These are phyloP conservation scores for Cytidiella melzeri DNA, from an alignment of 768 basidiomycete genomes.

Conservation along the genomic window DNA sequence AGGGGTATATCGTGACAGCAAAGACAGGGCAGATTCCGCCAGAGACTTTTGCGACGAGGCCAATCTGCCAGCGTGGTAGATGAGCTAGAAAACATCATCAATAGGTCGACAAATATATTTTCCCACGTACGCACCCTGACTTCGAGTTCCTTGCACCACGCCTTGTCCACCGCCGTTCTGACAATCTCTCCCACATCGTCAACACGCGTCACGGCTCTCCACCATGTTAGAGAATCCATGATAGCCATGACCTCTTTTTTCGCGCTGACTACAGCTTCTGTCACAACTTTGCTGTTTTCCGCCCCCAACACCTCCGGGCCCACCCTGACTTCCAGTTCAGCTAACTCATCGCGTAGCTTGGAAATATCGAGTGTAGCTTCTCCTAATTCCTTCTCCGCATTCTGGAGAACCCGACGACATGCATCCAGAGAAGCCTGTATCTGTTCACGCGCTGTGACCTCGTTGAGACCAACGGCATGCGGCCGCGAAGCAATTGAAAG, in stretches of 20 bases:
- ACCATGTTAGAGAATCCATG: slow-evolving; percentile 31
- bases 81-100: slow-evolving; percentile 39
- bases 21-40: slow-evolving; percentile 32
- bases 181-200: slow-evolving; percentile 35
- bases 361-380: slow-evolving; percentile 9
- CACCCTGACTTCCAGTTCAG: slow-evolving; percentile 17
- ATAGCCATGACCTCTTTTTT: slow-evolving; percentile 25
- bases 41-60: slow-evolving; percentile 39
- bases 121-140: slow-evolving; percentile 15
- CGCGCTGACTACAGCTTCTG: slow-evolving; percentile 24
- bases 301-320: slow-evolving; percentile 19
- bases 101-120: background rate
- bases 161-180: slow-evolving; percentile 24
- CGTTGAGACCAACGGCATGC: slow-evolving; percentile 10
- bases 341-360: slow-evolving; percentile 15
- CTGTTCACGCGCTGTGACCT: slow-evolving; percentile 17
- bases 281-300: slow-evolving; percentile 14
- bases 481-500: slow-evolving; percentile 10
- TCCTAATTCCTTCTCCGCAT: slow-evolving; percentile 16
- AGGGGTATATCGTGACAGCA: slow-evolving; percentile 34
- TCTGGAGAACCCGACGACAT: slow-evolving; percentile 9
- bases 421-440: slow-evolving; percentile 15
- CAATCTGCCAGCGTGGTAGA: slow-evolving; percentile 59
- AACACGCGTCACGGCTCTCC: slow-evolving; percentile 34
- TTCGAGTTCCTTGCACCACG: slow-evolving; percentile 33